Evolutionary conservation across 306 rosid species (phyloP).

Genomic region (Dalbergia cultrata): DNA sequence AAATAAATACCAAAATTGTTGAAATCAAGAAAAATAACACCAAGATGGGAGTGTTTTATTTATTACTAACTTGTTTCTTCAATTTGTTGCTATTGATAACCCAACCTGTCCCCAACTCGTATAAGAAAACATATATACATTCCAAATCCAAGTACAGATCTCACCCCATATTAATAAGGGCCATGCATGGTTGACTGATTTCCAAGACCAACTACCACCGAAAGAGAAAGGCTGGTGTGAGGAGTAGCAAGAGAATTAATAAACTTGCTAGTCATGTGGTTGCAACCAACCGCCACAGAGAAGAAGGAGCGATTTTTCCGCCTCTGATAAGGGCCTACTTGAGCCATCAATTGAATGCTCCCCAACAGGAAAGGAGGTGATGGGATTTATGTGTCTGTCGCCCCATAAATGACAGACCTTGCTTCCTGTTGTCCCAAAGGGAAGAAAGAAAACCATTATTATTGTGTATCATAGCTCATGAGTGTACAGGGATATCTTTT

Average conservation of each 20-base stretch:
- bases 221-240: slow-evolving; percentile 1
- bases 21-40: neutral
- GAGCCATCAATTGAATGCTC: slow-evolving; percentile 36
- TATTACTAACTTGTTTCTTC: no score
- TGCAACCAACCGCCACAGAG: slow-evolving; percentile 48
- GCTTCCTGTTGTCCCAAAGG: neutral
- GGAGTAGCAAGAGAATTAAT: slow-evolving; percentile 3
- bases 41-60: neutral
- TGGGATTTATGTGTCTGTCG: slow-evolving; percentile 31
- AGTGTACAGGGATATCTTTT: no score
- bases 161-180: neutral
- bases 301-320: slow-evolving; percentile 11
- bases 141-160: neutral
- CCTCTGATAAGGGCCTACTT: neutral
- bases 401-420: slow-evolving; percentile 42
- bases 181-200: neutral
- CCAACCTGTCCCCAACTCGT: neutral
- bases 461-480: neutral
- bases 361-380: slow-evolving; percentile 74
- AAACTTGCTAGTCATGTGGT: slow-evolving; percentile 43
- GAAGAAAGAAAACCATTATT: no score
- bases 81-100: no score
- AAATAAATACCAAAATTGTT: neutral
- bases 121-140: neutral
- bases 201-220: slow-evolving; percentile 43